Evolutionary conservation across 208 protist species (phyloP), one percentile per base, ranked within the genome.

Genomic region (Novymonas esmeraldas): DNA sequence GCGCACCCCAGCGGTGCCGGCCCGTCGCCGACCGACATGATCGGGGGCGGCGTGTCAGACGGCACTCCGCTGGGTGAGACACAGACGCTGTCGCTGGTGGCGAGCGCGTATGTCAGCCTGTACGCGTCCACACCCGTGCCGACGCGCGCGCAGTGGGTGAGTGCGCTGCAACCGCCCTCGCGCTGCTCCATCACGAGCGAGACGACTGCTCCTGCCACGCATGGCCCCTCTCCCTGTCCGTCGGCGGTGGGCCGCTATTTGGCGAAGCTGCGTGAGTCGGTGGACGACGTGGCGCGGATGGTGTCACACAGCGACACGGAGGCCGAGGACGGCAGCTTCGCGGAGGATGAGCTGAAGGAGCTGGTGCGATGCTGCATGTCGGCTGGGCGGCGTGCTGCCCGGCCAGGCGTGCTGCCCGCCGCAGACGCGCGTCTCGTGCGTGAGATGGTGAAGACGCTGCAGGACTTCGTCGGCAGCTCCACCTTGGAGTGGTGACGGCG

Each of bases 401-500:
- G 79, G 33, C 33, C 56, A 52, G 22, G 68, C 55, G 28, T 45
- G 46, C 39, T 59, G 0, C 51, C 54, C 6, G 31, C 63, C 42
- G 31, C 41, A 29, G 63, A 69, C 4, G 63, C 41, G 16, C 36
- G 36, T 18, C 28, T 41, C 34, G 54, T 78, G 52, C 58, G 64
- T 14, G 69, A 79, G 50, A 70, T 76, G 58, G 51, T 80, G 49
- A 70, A 64, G 45, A 48, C 45, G 16, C 39, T 84, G 31, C 73
- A 79, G 57, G 48, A 76, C 49, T 92, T 81, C 70, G 56, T 76
- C 42, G 73, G 61, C 50, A 79, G 68, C 52, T 49, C 75, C 26
- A 81, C 79, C 3, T 55, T 92, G 9, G 82, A 92, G 48, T 92
- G 84, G 84, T 90, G 64, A 68, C n/a, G 34, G 24, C 24, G 14